These are phyloP conservation scores for Colletotrichum coccodes DNA, from an alignment of 2,329 filamentous ascomycete species.

Conservation along the genomic window DNA sequence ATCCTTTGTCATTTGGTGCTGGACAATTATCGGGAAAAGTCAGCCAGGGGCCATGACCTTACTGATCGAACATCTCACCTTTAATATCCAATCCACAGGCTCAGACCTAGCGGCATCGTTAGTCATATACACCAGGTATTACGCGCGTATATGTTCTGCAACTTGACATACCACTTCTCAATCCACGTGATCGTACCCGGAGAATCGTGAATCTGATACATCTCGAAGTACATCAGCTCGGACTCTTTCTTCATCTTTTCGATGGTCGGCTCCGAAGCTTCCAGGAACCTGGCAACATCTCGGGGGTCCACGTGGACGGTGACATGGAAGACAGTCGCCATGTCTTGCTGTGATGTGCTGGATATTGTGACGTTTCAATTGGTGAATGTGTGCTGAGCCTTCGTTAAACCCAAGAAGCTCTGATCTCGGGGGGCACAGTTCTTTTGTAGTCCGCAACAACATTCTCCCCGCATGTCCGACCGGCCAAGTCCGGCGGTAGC, in stretches of 20 bases:
- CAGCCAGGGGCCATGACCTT: fast-evolving
- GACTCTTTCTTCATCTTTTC: conserved; percentile 27
- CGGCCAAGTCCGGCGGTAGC: not conserved
- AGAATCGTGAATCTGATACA: conserved; percentile 28
- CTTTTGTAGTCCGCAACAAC: conserved; percentile 6
- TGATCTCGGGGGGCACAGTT: not conserved
- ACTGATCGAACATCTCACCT: not conserved
- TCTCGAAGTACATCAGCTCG: conserved; percentile 25
- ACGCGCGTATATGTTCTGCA: fast-evolving
- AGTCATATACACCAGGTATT: not conserved
- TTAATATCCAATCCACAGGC: conserved; percentile 27
- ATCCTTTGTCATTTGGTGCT: conserved; percentile 31
- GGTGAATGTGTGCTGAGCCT: not conserved
- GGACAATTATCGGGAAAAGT: fast-evolving
- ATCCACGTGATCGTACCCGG: conserved; percentile 29
- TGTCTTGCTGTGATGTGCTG: not conserved
- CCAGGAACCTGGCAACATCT: conserved; percentile 21
- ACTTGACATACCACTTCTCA: conserved; percentile 11
- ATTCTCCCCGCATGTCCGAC: conserved; percentile 19
- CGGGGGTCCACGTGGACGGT: conserved; percentile 23
- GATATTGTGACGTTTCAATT: not conserved
- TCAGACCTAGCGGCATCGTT: not conserved
- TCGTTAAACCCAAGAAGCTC: not conserved
- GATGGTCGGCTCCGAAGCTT: conserved; percentile 19
- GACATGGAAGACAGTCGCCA: conserved; percentile 29